These are phyloP conservation scores for Collybia mongolica DNA, from an alignment of 768 basidiomycete species.

Conservation along the genomic window DNA sequence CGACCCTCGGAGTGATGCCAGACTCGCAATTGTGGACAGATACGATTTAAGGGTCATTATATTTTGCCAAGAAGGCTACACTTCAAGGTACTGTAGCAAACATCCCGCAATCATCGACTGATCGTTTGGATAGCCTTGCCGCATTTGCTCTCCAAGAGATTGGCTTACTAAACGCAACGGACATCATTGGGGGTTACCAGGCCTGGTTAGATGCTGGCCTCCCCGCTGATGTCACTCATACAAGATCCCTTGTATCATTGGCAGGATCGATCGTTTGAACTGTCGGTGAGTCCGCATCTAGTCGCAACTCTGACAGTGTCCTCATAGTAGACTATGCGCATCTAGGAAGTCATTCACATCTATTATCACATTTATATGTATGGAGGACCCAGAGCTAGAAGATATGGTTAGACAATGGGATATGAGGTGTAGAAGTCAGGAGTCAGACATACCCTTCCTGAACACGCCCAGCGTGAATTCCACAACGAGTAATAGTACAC, in stretches of 20 bases:
- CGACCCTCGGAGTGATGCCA: slow-evolving; percentile 61
- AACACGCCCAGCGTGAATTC: slow-evolving; percentile 81
- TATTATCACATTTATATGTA: slow-evolving; percentile 33
- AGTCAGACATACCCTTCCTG: slow-evolving; percentile 53
- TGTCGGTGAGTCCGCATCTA: too few relatives aligned
- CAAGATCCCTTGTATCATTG: slow-evolving; percentile 2
- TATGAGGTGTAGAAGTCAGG: neutral
- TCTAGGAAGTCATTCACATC: neutral
- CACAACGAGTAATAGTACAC: slow-evolving; percentile 91
- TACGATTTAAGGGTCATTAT: slow-evolving; percentile 76
- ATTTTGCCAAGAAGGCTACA: slow-evolving; percentile 72
- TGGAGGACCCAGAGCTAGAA: slow-evolving; percentile 45
- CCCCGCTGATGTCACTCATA: slow-evolving; percentile 42
- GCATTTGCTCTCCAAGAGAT: slow-evolving; percentile 67
- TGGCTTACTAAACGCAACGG: slow-evolving; percentile 73
- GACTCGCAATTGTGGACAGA: slow-evolving; percentile 66
- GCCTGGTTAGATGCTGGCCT: slow-evolving; percentile 72
- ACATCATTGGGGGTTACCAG: slow-evolving; percentile 71
- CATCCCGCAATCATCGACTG: neutral
- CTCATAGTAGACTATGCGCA: too few relatives aligned
- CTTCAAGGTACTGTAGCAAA: slow-evolving; percentile 43
- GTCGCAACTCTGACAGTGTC: too few relatives aligned
- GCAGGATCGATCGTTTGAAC: neutral
- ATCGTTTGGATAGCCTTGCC: slow-evolving; percentile 47
- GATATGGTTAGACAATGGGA: neutral